These are phyloP conservation scores for Penicillium expansum DNA, from an alignment of 2,329 filamentous ascomycete species.

Conservation along the genomic window DNA sequence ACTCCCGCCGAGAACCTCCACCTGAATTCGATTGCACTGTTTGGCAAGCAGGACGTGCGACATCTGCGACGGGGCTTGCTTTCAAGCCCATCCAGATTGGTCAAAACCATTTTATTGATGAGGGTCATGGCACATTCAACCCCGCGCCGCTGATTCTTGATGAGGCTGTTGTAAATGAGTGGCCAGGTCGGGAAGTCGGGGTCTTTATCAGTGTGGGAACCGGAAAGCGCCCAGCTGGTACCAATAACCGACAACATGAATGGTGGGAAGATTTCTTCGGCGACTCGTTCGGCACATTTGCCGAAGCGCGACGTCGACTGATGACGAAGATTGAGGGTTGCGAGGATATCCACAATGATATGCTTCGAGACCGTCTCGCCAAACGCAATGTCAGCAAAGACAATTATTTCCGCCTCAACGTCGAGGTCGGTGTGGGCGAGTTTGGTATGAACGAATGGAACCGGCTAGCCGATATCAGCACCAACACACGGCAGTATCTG, in stretches of 20 bases:
- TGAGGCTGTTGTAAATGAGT: constrained; percentile 88
- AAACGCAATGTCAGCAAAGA: constrained; percentile 79
- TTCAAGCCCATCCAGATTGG: constrained; percentile 96
- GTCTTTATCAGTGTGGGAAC: constrained; percentile 95
- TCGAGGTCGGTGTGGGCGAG: constrained; percentile 91
- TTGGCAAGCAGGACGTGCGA: constrained; percentile 96
- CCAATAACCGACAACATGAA: constrained; percentile 64
- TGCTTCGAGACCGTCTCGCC: constrained; percentile 74
- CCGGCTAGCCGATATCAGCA: constrained; percentile 90
- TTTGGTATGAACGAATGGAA: constrained; percentile 99
- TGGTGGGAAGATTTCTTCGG: constrained; percentile 90
- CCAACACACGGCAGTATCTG: constrained; percentile 82
- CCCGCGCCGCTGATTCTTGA: constrained; percentile 81
- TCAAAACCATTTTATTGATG: constrained; percentile 90
- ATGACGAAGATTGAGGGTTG: constrained; percentile 94
- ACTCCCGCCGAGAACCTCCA: constrained; percentile 85
- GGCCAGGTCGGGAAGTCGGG: constrained; percentile 88
- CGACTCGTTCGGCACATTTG: constrained; percentile 74
- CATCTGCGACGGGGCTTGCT: constrained; percentile 81
- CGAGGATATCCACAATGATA: constrained; percentile 82
- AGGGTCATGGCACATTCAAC: constrained; percentile 88
- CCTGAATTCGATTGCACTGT: constrained; percentile 93
- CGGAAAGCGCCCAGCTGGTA: constrained; percentile 74
- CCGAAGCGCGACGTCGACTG: constrained; percentile 78
- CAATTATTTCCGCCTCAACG: constrained; percentile 94